Evolutionary conservation across 1,284 basidiomycete genomes (phyloP), one percentile per base, ranked within the genome.

Genomic region (Malassezia slooffiae): DNA sequence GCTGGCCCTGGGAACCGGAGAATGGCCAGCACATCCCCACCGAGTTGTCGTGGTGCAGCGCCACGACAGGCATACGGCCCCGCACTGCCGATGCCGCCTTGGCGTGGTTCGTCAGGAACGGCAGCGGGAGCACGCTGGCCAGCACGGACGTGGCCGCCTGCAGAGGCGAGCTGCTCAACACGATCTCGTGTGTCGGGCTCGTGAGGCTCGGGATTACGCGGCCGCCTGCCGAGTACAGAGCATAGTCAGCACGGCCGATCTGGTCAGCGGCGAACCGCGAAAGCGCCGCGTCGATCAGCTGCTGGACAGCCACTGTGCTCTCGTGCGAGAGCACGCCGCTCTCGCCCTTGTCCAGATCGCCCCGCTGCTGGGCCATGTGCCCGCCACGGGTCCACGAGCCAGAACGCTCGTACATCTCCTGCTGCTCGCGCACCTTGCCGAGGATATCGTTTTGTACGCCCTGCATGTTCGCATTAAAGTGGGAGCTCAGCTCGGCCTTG

Each of bases 11-110:
- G 5, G 74, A 62, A 0, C 89, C 89, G 3, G 72, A 73, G 71
- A 96, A 87, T 2, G 91, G 84, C 90, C 90, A 97, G 71, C 90
- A 97, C 52, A 82, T 78, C 2, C 91, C 90, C 19, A 80, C 79
- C 41, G 81, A 76, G 19, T 75, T 75, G 52, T 88, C 84, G 45
- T 85, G 83, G 62, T 89, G 82, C 15, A 96, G 73, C 1, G 85
- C 87, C 0, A 79, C 83, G 33, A 86, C 79, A 0, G 91, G 87
- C 1, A 84, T 78, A 9, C 80, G 78, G 13, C 85, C 89, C 35
- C 80, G 74, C 20, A 45, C 29, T 12, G 4, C 80, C 77, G 34
- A 20, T 43, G 75, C 75, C 80, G 79, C 11, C 79, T 79, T 55
- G 82, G 54, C 15, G n/a, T 9, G 6, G 9, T 5, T 15, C 10